Evolutionary conservation across 1,284 basidiomycete species (phyloP).

Genomic region (Heliocybe sulcata): DNA sequence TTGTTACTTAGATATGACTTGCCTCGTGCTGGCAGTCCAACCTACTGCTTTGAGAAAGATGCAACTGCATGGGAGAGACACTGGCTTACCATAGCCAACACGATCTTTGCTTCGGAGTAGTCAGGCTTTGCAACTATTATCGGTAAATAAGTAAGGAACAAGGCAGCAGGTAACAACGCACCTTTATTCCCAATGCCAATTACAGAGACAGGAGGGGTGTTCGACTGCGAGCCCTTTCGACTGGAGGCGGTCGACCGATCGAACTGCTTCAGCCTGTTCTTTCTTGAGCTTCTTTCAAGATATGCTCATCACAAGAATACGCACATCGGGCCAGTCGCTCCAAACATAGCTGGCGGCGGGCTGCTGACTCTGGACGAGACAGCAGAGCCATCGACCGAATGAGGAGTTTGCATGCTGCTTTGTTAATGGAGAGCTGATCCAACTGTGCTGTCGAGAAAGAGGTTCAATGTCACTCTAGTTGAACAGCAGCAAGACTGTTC

Average conservation of each 20-base stretch:
- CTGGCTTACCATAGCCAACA: slow-evolving; percentile 87
- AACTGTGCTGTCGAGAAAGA: background rate
- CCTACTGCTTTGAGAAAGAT: slow-evolving; percentile 36
- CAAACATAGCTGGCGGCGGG: background rate
- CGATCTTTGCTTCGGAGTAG: slow-evolving; percentile 97
- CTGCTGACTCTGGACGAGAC: slow-evolving; percentile 1
- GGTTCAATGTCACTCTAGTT: no score
- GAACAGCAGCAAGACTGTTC: no score
- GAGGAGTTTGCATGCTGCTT: background rate
- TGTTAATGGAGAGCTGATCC: background rate
- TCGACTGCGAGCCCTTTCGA: slow-evolving; percentile 56
- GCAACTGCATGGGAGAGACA: slow-evolving; percentile 16
- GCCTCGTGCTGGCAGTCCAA: slow-evolving; percentile 77
- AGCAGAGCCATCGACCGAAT: background rate
- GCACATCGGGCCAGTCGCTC: background rate
- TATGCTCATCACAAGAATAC: background rate
- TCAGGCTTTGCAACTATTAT: slow-evolving; percentile 86
- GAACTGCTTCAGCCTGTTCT: slow-evolving; percentile 65
- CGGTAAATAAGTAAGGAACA: background rate
- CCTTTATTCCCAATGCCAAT: slow-evolving; percentile 81
- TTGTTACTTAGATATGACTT: slow-evolving; percentile 86
- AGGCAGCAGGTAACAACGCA: slow-evolving; percentile 18
- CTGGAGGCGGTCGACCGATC: slow-evolving; percentile 67
- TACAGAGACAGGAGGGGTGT: slow-evolving; percentile 71
- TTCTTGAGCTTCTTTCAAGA: background rate